Evolutionary conservation across 805 yeast species (phyloP).

Genomic region (Candida nanaspora): DNA sequence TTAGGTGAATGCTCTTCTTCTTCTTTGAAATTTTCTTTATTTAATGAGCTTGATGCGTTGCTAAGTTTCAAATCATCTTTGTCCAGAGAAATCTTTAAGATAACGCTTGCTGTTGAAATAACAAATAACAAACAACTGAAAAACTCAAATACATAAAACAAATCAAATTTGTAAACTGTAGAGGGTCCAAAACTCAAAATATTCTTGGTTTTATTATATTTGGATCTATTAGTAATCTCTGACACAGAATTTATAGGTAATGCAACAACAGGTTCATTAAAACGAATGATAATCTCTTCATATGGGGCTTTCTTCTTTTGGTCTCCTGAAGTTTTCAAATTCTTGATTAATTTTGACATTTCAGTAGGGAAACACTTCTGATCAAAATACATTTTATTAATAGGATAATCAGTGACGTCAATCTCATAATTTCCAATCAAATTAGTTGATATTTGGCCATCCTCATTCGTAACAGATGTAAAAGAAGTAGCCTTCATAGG

Average conservation of each 20-base stretch:
- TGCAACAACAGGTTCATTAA: conserved; percentile 21
- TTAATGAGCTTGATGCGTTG: conserved; percentile 1
- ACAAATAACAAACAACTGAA: conserved; percentile 43
- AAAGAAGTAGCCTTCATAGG: background rate
- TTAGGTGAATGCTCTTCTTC: conserved; percentile 8
- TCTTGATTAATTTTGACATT: background rate
- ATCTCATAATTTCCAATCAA: background rate
- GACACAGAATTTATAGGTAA: conserved; percentile 2
- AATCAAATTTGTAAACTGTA: conserved; percentile 37
- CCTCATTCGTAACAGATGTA: background rate
- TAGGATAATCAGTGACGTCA: background rate
- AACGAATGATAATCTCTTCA: conserved; percentile 10
- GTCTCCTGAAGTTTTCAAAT: no score
- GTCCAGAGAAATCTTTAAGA: conserved; percentile 33
- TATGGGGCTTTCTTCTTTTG: conserved; percentile 2
- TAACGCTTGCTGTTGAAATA: conserved; percentile 38
- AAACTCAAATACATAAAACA: conserved; percentile 50
- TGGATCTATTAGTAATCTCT: no score
- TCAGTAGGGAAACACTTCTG: background rate
- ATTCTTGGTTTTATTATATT: background rate
- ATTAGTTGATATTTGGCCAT: background rate
- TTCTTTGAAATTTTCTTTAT: conserved; percentile 4
- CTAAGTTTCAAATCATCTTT: conserved; percentile 12
- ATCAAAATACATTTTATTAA: background rate
- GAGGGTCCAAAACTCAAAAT: conserved; percentile 15